Base-by-base conservation (phyloP, 768 basidiomycete species). In the Suillus alpinus region DNA sequence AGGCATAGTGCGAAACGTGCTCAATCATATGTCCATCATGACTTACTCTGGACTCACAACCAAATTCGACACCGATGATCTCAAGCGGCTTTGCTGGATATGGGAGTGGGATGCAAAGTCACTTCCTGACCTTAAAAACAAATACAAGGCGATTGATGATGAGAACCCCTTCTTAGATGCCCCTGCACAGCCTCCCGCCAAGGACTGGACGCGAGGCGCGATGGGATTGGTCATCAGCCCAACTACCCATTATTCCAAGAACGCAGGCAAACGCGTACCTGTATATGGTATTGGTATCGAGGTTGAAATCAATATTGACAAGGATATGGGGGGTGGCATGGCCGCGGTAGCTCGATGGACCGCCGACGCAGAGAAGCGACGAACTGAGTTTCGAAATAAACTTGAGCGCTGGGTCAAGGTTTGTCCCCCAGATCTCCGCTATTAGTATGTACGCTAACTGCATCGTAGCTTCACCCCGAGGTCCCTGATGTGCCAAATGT, bases 281-380 rank as follows among this genome's bases (percentile, higher is more conserved):
- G 92, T 84, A 1, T 94, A 93, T 71, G 92, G 92, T 9, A 82
- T 94, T 63, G 92, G 92, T 1, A 91, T 94, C 55, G 90, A 94
- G 74, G 91, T 93, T 29, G 90, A 93, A 66, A 88, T 91, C 78
- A 86, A 92, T 67, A 83, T 92, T 59, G 89, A 91, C 73, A 90
- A 89, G 74, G 86, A 83, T 66, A 86, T 90, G 87, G 78, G 78
- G 23, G 85, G 83, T 49, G 91, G 92, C n/a, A 93, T 94, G 88
- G 90, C 91, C 40, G 89, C 92, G 32, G 89, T 94, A 47, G 92
- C 92, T 57, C 84, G 91, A 59, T 94, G 92, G 92, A 92, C 92
- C 3, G 84, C 88, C 32, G 85, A 80, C 47, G 75, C 82, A 40
- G 89, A 91, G 58, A 75, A 74, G 37, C 83, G 92, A 58, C 83